Conservation (phyloP, 257 asterid genomes). For the Solanum appendiculatum region DNA sequence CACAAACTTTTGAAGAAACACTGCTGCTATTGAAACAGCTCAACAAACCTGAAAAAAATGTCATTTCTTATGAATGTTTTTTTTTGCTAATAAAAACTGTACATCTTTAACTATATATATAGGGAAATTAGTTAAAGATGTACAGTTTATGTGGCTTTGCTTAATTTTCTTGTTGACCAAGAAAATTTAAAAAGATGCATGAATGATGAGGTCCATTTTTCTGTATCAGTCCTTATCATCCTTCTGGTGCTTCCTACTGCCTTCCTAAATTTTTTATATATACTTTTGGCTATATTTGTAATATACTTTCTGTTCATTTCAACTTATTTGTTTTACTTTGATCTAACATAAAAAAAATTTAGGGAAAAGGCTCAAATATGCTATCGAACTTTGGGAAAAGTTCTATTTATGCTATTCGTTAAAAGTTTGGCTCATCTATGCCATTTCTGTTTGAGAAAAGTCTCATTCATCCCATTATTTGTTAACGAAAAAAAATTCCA, state of each 20-base stretch:
- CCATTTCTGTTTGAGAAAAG: too few relatives aligned
- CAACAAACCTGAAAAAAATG: not conserved
- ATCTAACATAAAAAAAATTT: too few relatives aligned
- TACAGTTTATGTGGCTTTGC: not conserved
- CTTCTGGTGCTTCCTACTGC: not conserved
- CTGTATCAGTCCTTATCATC: not conserved
- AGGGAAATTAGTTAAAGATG: not conserved
- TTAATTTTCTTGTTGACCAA: not conserved
- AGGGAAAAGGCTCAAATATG: too few relatives aligned
- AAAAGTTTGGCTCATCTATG: too few relatives aligned
- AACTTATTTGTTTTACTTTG: not conserved
- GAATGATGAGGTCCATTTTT: not conserved
- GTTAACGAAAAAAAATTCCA: too few relatives aligned
- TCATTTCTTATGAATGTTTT: not conserved
- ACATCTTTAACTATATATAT: too few relatives aligned
- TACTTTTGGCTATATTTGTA: not conserved
- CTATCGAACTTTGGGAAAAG: too few relatives aligned
- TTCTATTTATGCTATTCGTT: too few relatives aligned
- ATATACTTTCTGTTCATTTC: too few relatives aligned
- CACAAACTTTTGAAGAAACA: not conserved
- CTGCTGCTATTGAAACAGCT: not conserved
- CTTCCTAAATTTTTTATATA: not conserved
- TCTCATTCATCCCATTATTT: too few relatives aligned
- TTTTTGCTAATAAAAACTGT: too few relatives aligned
- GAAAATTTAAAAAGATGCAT: not conserved